Conservation (phyloP, 257 asterid genomes). For the Plantago ovata region DNA sequence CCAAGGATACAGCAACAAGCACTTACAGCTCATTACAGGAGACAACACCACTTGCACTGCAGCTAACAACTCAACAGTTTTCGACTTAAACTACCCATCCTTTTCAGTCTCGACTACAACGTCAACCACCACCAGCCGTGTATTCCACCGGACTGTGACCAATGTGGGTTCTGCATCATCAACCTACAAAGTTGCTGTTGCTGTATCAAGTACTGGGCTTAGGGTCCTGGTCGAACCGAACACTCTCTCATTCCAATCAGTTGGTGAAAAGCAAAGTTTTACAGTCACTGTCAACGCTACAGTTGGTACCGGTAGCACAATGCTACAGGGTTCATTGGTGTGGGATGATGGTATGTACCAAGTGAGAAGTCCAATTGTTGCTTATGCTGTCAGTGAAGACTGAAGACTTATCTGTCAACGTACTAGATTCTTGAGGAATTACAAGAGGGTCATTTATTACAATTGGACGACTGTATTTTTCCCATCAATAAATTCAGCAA, state of each 20-base stretch:
- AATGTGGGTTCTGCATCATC: constrained; percentile 58
- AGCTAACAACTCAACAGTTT: constrained; percentile 36
- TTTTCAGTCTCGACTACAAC: constrained; percentile 33
- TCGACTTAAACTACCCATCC: constrained; percentile 65
- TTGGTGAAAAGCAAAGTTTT: constrained; percentile 39
- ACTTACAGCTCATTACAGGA: constrained; percentile 42
- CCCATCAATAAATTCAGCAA: too few relatives aligned
- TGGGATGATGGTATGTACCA: constrained; percentile 56
- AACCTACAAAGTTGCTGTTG: constrained; percentile 37
- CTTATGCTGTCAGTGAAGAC: too few relatives aligned
- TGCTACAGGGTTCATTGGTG: constrained; percentile 41
- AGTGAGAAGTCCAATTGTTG: constrained; percentile 60
- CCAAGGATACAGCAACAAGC: constrained; percentile 54
- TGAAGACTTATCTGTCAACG: too few relatives aligned
- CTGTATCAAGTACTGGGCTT: constrained; percentile 21
- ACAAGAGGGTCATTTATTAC: too few relatives aligned
- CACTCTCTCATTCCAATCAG: constrained; percentile 32
- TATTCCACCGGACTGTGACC: constrained; percentile 48
- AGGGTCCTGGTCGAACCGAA: constrained; percentile 40
- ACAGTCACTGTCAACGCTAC: constrained; percentile 30
- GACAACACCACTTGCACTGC: constrained; percentile 46
- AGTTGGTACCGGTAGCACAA: background rate
- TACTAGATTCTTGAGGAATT: too few relatives aligned
- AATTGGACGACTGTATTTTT: too few relatives aligned
- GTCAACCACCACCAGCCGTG: constrained; percentile 14